Evolutionary conservation across 2,329 filamentous ascomycete genomes (phyloP).

Genomic region (Xylaria arbuscula): DNA sequence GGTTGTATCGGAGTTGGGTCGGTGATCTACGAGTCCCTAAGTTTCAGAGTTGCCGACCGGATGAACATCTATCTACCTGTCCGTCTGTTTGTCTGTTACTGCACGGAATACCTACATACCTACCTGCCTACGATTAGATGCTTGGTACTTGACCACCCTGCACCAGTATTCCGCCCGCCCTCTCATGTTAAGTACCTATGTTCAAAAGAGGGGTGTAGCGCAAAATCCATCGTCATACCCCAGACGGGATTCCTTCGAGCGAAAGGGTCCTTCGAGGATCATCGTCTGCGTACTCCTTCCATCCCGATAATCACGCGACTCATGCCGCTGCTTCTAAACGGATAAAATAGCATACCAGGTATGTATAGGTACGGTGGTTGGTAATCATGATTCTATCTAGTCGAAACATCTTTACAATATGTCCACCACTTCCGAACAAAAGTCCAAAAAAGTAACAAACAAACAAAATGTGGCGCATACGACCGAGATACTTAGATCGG

Average conservation of each 20-base stretch:
- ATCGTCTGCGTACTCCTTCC: background rate
- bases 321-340: background rate
- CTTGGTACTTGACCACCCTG: background rate
- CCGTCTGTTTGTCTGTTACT: background rate
- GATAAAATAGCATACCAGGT: too few relatives aligned
- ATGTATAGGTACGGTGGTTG: background rate
- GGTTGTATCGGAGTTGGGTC: conserved; percentile 5
- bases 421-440: background rate
- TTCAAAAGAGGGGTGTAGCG: background rate
- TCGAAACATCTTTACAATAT: too few relatives aligned
- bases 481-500: background rate
- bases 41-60: conserved; percentile 26
- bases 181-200: too few relatives aligned
- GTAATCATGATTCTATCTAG: background rate
- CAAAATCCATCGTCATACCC: background rate
- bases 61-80: background rate
- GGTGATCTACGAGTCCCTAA: background rate
- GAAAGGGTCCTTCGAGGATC: background rate
- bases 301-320: conserved; percentile 8
- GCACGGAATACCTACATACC: background rate
- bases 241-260: background rate
- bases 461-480: background rate
- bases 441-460: background rate
- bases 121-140: background rate
- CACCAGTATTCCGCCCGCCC: background rate